phyloP scores from a whole-genome alignment of 139 green algal species.

The Closterium sp. region DNA sequence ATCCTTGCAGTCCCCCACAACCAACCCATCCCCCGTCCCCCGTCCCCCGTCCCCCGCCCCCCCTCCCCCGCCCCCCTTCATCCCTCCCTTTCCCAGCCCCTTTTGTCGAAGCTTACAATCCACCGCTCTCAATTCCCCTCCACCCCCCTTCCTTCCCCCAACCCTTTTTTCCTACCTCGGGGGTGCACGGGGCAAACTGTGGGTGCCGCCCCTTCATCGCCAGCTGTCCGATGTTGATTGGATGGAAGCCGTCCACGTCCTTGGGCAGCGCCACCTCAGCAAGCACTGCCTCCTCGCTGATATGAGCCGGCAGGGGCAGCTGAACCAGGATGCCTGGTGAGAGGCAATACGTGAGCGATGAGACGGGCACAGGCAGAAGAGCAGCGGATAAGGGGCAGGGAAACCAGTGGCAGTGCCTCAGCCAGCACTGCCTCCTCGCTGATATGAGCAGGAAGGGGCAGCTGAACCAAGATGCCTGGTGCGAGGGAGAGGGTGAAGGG shows the following conservation, averaged over 20 bases:
- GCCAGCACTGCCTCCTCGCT: slow-evolving; percentile 79
- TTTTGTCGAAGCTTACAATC: too few relatives aligned
- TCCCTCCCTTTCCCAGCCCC: too few relatives aligned
- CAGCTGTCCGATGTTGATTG: slow-evolving; percentile 87
- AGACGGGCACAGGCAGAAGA: background rate
- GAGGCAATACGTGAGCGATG: background rate
- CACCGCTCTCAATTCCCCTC: too few relatives aligned
- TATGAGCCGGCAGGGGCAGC: slow-evolving; percentile 88
- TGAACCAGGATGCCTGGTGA: slow-evolving; percentile 90
- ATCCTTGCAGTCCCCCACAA: too few relatives aligned
- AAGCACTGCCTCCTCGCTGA: slow-evolving; percentile 86
- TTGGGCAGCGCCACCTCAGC: slow-evolving; percentile 69
- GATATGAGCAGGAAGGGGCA: slow-evolving; percentile 89
- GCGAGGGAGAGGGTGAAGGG: background rate
- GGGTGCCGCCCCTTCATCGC: slow-evolving; percentile 71
- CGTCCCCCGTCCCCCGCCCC: too few relatives aligned
- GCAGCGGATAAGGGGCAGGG: background rate
- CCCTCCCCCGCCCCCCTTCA: too few relatives aligned
- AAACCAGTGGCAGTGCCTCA: background rate
- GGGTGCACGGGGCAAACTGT: slow-evolving; percentile 70
- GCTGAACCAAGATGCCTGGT: slow-evolving; percentile 90
- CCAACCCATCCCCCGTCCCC: too few relatives aligned
- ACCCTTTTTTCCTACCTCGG: too few relatives aligned
- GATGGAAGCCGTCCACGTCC: slow-evolving; percentile 97
- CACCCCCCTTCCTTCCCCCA: too few relatives aligned